phyloP scores from a whole-genome alignment of 805 yeast genomes.

The Candida xiaguanensis region DNA sequence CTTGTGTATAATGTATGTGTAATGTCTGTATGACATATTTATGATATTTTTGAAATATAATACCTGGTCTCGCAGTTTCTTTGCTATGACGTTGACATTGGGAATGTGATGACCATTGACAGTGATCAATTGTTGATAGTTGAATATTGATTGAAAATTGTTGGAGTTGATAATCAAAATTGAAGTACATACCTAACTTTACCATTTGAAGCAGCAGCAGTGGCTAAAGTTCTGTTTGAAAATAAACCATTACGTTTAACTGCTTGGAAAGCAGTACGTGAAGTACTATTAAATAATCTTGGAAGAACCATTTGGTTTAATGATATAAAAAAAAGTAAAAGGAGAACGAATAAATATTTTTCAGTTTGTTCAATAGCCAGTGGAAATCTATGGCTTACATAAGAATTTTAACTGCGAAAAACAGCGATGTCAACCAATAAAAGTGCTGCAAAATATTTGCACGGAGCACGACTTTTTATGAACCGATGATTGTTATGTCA shows the following conservation, averaged over 20 bases:
- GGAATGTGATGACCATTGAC: too few relatives aligned
- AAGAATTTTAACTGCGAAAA: background rate
- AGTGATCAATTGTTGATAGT: background rate
- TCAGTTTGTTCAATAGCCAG: constrained; percentile 2
- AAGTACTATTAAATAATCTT: constrained; percentile 49
- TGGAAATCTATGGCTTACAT: background rate
- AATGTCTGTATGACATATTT: too few relatives aligned
- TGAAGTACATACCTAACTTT: constrained; percentile 73
- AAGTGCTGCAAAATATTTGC: background rate
- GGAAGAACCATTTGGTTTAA: constrained; percentile 45
- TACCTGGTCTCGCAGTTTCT: too few relatives aligned
- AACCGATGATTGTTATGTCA: constrained; percentile 1
- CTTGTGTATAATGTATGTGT: too few relatives aligned
- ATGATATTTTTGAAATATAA: too few relatives aligned
- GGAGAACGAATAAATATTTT: constrained; percentile 3
- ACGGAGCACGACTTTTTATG: background rate
- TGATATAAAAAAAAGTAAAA: constrained; percentile 1
- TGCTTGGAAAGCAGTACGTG: constrained; percentile 86
- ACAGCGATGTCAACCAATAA: background rate
- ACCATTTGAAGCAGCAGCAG: constrained; percentile 74
- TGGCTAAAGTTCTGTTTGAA: constrained; percentile 66
- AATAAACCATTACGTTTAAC: constrained; percentile 79
- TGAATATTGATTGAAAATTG: background rate
- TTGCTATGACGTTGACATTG: too few relatives aligned
- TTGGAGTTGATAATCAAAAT: background rate